phyloP scores from a whole-genome alignment of 345 rosid genomes.

The Sapria himalayana region DNA sequence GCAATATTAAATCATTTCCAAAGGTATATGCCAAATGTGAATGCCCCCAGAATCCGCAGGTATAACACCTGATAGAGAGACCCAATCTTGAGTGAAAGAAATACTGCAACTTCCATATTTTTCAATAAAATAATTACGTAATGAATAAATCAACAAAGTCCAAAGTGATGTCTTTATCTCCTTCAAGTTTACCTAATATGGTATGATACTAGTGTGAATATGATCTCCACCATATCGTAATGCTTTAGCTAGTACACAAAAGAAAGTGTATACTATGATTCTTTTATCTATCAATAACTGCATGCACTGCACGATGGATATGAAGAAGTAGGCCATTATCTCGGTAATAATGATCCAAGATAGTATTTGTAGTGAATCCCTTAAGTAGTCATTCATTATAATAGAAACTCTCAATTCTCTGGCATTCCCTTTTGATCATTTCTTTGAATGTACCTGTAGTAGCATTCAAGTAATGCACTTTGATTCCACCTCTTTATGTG shows the following conservation, averaged over 20 bases:
- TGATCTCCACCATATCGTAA: constrained; percentile 2
- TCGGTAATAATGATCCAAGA: constrained; percentile 1
- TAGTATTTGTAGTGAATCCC: constrained; percentile 1
- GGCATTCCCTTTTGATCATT: too few species aligned
- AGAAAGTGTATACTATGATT: constrained; percentile 2
- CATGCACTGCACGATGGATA: too few species aligned
- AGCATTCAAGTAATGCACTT: too few species aligned
- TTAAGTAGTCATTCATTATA: constrained; percentile 1
- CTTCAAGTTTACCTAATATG: background rate
- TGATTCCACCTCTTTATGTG: too few species aligned
- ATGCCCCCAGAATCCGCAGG: background rate
- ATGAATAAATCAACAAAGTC: too few species aligned
- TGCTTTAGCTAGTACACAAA: constrained; percentile 5
- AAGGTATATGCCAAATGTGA: constrained; percentile 5
- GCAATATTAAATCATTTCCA: constrained; percentile 1
- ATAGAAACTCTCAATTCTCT: background rate
- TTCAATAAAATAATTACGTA: too few species aligned
- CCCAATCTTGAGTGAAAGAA: constrained; percentile 5
- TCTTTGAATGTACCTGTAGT: too few species aligned
- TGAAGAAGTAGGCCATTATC: constrained; percentile 1
- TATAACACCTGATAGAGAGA: background rate
- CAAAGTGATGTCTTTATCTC: background rate
- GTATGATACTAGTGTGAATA: background rate
- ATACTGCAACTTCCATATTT: too few species aligned
- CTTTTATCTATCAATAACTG: background rate